These are phyloP conservation scores for Kazachstania bromeliacearum DNA, from an alignment of 805 yeast species.

Conservation along the genomic window DNA sequence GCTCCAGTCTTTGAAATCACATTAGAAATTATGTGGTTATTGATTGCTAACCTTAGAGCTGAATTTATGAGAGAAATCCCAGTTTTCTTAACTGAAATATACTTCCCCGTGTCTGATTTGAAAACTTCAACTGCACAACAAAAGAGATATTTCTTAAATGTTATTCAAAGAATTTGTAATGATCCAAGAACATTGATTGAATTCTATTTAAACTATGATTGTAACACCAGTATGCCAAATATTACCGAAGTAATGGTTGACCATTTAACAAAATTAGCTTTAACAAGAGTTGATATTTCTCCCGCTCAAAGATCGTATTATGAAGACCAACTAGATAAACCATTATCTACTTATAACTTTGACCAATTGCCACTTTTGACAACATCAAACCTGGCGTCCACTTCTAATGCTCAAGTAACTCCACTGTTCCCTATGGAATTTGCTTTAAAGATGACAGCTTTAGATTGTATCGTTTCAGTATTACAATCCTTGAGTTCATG, in stretches of 20 bases:
- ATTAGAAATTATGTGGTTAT: slow-evolving; percentile 86
- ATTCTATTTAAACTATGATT: slow-evolving; percentile 89
- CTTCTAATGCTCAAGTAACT: slow-evolving; percentile 11
- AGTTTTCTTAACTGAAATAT: slow-evolving; percentile 84
- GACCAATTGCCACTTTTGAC: slow-evolving; percentile 69
- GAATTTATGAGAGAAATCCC: slow-evolving; percentile 91
- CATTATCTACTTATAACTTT: slow-evolving; percentile 65
- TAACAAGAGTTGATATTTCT: slow-evolving; percentile 63
- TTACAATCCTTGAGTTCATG: slow-evolving; percentile 74
- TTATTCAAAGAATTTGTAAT: slow-evolving; percentile 72
- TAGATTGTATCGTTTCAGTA: slow-evolving; percentile 72
- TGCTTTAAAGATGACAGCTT: slow-evolving; percentile 72
- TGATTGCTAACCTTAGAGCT: slow-evolving; percentile 71
- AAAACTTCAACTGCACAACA: slow-evolving; percentile 88
- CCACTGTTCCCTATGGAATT: slow-evolving; percentile 62
- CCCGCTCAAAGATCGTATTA: slow-evolving; percentile 53
- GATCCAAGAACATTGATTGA: slow-evolving; percentile 90
- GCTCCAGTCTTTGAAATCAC: slow-evolving; percentile 90
- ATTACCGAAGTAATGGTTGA: slow-evolving; percentile 77
- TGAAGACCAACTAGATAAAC: slow-evolving; percentile 41
- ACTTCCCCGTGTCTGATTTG: slow-evolving; percentile 89
- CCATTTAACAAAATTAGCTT: slow-evolving; percentile 56
- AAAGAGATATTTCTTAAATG: slow-evolving; percentile 71
- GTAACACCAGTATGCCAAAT: slow-evolving; percentile 74
- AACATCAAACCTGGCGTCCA: slow-evolving; percentile 47